Evolutionary conservation across 768 basidiomycete species (phyloP).

Genomic region (Termitomyces sp.): DNA sequence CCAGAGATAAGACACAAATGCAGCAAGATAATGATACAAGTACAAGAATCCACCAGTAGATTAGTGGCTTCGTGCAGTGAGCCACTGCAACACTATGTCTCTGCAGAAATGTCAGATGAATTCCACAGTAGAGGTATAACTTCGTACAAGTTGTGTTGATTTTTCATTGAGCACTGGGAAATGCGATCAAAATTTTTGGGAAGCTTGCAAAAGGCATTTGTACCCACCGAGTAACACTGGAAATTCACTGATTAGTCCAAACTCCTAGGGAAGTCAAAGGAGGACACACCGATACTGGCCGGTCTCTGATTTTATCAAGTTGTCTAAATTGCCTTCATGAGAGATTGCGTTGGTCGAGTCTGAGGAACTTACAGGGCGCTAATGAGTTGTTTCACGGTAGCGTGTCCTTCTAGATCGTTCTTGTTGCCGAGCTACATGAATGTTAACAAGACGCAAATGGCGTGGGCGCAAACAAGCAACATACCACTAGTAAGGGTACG

Average conservation of each 20-base stretch:
- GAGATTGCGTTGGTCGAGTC: neutral
- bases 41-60: slow-evolving; percentile 2
- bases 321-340: slow-evolving; percentile 39
- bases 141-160: slow-evolving; percentile 84
- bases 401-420: slow-evolving; percentile 79
- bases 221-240: slow-evolving; percentile 78
- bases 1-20: slow-evolving; percentile 6
- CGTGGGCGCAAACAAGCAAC: slow-evolving; percentile 25
- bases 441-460: neutral
- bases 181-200: slow-evolving; percentile 5
- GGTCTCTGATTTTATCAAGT: slow-evolving; percentile 75
- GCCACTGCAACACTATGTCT: slow-evolving; percentile 89
- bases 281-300: slow-evolving; percentile 80
- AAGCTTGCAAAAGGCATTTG: neutral
- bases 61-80: slow-evolving; percentile 72
- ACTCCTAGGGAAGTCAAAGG: slow-evolving; percentile 2
- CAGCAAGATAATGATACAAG: slow-evolving; percentile 5
- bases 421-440: slow-evolving; percentile 80
- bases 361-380: slow-evolving; percentile 56
- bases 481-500: slow-evolving; percentile 81
- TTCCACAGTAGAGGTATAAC: slow-evolving; percentile 3
- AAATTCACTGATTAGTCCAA: slow-evolving; percentile 1
- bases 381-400: slow-evolving; percentile 82
- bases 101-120: slow-evolving; percentile 30
- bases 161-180: slow-evolving; percentile 91